These are phyloP conservation scores for Aspergillus amoenus DNA, from an alignment of 2,329 filamentous ascomycete genomes.

Conservation along the genomic window DNA sequence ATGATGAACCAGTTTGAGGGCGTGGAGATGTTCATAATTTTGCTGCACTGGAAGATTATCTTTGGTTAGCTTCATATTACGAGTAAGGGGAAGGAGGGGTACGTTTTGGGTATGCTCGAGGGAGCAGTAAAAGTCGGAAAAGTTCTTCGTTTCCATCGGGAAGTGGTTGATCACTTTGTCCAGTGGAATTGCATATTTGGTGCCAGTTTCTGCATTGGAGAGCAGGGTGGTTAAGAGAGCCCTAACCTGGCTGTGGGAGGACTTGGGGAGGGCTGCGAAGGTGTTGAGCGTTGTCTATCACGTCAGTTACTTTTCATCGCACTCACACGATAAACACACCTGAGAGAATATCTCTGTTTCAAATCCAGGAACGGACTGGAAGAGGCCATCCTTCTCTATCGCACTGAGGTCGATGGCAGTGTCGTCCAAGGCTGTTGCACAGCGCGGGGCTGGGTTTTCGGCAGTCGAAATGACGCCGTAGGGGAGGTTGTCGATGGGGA, in stretches of 20 bases:
- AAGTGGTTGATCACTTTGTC: conserved; percentile 11
- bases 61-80: not conserved
- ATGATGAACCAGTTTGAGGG: conserved; percentile 14
- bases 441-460: conserved; percentile 8
- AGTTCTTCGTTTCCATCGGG: conserved; percentile 19
- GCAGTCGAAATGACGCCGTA: conserved; percentile 17
- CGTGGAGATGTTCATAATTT: not conserved
- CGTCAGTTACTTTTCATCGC: too few relatives aligned
- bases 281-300: conserved; percentile 9
- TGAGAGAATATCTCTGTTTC: conserved; percentile 2
- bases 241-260: conserved; percentile 8
- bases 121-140: conserved; percentile 20
- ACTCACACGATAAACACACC: not conserved
- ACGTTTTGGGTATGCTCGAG: conserved; percentile 19
- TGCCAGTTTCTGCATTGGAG: not conserved
- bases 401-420: conserved; percentile 14
- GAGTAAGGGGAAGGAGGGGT: not conserved
- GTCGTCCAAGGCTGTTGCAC: conserved; percentile 13
- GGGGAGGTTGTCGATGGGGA: conserved; percentile 19
- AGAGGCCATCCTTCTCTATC: conserved; percentile 13
- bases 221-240: conserved; percentile 5
- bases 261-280: conserved; percentile 13
- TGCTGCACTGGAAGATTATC: conserved; percentile 8
- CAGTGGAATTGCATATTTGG: conserved; percentile 10
- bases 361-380: conserved; percentile 10